Percentiles rank a stretch among this genome's conserved stretches.
phyloP scores from a whole-genome alignment of 192 early-diverging fungal genomes.

The Coemansia sp. region DNA sequence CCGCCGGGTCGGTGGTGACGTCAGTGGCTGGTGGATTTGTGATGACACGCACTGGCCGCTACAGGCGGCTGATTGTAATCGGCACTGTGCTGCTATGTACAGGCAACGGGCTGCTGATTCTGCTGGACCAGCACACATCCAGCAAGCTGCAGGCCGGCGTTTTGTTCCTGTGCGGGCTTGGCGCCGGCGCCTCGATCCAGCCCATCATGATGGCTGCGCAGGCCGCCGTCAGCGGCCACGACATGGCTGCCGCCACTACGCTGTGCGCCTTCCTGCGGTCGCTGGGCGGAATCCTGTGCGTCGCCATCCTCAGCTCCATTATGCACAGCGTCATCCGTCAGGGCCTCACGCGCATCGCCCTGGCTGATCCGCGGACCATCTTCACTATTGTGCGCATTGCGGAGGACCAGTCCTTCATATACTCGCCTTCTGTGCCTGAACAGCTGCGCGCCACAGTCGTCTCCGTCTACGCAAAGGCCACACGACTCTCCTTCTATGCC shows the following conservation, averaged over 20 bases:
- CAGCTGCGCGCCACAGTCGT: constrained; percentile 38
- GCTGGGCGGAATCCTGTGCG: constrained; percentile 47
- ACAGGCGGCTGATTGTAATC: constrained; percentile 64
- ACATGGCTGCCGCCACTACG: constrained; percentile 77
- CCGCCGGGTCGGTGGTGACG: constrained; percentile 71
- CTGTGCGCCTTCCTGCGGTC: constrained; percentile 64
- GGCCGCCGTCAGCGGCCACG: constrained; percentile 61
- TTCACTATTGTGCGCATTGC: constrained; percentile 44
- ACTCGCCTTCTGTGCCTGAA: constrained; percentile 29
- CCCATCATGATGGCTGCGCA: constrained; percentile 75
- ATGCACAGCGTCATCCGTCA: constrained; percentile 39
- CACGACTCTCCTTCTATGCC: constrained; percentile 58
- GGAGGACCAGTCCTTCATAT: constrained; percentile 58
- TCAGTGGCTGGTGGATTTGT: constrained; percentile 68
- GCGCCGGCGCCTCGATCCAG: constrained; percentile 76
- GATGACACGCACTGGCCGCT: constrained; percentile 60
- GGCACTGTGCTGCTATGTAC: constrained; percentile 66
- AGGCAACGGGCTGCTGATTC: constrained; percentile 67
- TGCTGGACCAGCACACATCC: constrained; percentile 59
- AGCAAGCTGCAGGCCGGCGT: constrained; percentile 60
- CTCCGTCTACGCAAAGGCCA: constrained; percentile 55
- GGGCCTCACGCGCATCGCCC: constrained; percentile 49
- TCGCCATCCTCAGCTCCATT: constrained; percentile 50
- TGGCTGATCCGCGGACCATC: constrained; percentile 31
- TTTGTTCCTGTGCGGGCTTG: constrained; percentile 72